Percentiles rank a stretch among this genome's conserved stretches.
phyloP scores from a whole-genome alignment of 192 early-diverging fungal species.

The Entomortierella beljakovae region DNA sequence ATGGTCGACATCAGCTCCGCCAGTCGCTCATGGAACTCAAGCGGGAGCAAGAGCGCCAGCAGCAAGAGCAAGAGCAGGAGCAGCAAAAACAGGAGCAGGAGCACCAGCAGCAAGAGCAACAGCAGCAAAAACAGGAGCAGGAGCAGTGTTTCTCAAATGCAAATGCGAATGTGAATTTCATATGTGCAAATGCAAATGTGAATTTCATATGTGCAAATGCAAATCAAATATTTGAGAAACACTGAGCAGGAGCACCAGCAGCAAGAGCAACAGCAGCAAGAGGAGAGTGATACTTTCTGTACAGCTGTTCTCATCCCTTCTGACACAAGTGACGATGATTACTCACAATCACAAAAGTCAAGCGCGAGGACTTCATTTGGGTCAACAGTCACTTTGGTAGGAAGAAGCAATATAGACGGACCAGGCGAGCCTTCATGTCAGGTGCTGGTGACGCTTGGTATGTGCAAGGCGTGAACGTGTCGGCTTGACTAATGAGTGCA shows the following conservation, averaged over 20 bases:
- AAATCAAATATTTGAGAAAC: too few relatives aligned
- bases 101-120: too few relatives aligned
- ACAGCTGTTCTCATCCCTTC: slow-evolving; percentile 10
- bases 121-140: too few relatives aligned
- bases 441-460: slow-evolving; percentile 9
- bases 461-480: slow-evolving; percentile 17
- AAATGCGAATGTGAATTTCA: too few relatives aligned
- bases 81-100: too few relatives aligned
- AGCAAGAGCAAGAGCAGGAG: slow-evolving; percentile 10
- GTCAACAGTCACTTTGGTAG: slow-evolving; percentile 5
- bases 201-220: too few relatives aligned
- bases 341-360: slow-evolving; percentile 11
- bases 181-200: too few relatives aligned
- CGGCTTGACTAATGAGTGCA: slow-evolving; percentile 17
- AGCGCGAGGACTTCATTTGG: slow-evolving; percentile 25
- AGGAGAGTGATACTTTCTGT: slow-evolving; percentile 6
- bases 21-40: slow-evolving; percentile 24
- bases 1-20: slow-evolving; percentile 24
- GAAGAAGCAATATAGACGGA: slow-evolving; percentile 19
- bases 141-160: too few relatives aligned
- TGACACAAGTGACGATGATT: slow-evolving; percentile 20
- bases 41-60: slow-evolving; percentile 11
- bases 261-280: slow-evolving; percentile 4
- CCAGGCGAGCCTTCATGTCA: slow-evolving; percentile 18
- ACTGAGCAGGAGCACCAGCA: slow-evolving; percentile 12